Evolutionary conservation across 108 stramenopile species (phyloP).

Genomic region (Nannochloropsis gaditana): DNA sequence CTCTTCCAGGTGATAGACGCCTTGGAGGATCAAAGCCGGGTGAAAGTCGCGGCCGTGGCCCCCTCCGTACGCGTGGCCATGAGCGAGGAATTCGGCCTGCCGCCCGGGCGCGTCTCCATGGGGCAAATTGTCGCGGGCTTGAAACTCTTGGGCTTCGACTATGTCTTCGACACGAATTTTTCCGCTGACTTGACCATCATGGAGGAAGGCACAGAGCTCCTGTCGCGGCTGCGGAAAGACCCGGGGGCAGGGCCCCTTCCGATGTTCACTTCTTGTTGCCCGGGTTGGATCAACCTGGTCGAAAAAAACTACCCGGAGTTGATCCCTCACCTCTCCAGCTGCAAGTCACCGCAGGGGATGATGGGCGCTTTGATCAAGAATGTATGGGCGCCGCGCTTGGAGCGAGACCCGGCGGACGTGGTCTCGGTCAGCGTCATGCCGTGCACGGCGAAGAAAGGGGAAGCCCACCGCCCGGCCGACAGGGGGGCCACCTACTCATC

Average conservation of each 20-base stretch:
- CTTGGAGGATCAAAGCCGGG: slow-evolving; percentile 32
- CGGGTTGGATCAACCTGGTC: slow-evolving; percentile 60
- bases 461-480: slow-evolving; percentile 50
- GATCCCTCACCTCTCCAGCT: slow-evolving; percentile 55
- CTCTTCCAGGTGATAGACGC: slow-evolving; percentile 53
- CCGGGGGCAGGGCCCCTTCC: slow-evolving; percentile 47
- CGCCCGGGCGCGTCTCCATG: slow-evolving; percentile 47
- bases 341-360: slow-evolving; percentile 53
- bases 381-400: slow-evolving; percentile 9
- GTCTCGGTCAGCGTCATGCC: slow-evolving; percentile 56
- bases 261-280: slow-evolving; percentile 55
- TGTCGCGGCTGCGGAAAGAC: slow-evolving; percentile 47
- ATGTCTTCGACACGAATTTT: slow-evolving; percentile 59
- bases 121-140: slow-evolving; percentile 51
- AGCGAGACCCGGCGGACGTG: slow-evolving; percentile 34
- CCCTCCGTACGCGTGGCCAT: slow-evolving; percentile 56
- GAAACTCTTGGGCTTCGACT: slow-evolving; percentile 52
- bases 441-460: slow-evolving; percentile 59
- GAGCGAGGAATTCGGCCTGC: slow-evolving; percentile 55
- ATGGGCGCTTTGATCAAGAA: slow-evolving; percentile 37
- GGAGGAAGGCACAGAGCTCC: slow-evolving; percentile 60
- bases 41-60: slow-evolving; percentile 55
- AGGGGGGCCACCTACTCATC: slow-evolving; percentile 30
- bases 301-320: slow-evolving; percentile 54
- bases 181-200: slow-evolving; percentile 59